Conservation (phyloP, 1,284 basidiomycete species). For the Tilletia setariae region DNA sequence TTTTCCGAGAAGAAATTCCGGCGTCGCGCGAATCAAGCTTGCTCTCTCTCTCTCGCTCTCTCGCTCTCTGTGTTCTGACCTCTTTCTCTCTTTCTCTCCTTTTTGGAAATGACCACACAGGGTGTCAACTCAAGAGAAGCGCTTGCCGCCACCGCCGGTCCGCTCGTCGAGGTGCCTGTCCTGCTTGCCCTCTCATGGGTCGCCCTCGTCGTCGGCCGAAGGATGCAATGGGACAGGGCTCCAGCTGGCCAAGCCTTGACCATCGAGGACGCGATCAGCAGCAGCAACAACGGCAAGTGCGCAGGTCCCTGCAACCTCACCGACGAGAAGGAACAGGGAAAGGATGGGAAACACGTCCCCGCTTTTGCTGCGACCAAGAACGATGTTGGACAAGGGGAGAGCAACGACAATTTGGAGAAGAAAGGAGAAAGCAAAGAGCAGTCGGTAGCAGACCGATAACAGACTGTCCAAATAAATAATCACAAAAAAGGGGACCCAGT, state of each 20-base stretch:
- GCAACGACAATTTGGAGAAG: too few relatives aligned
- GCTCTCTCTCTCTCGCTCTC: not conserved
- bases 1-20: constrained; percentile 57
- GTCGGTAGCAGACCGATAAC: too few relatives aligned
- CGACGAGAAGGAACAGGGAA: too few relatives aligned
- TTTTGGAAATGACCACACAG: not conserved
- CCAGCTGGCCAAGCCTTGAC: not conserved
- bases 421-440: too few relatives aligned
- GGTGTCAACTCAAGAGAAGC: constrained; percentile 36
- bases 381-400: too few relatives aligned
- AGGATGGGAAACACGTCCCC: too few relatives aligned
- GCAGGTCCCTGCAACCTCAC: too few relatives aligned
- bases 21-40: too few relatives aligned
- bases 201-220: constrained; percentile 62
- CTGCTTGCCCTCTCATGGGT: constrained; percentile 70
- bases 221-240: constrained; percentile 48
- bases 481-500: too few relatives aligned
- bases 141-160: constrained; percentile 39
- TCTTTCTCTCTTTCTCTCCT: not conserved
- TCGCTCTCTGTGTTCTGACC: not conserved
- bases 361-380: too few relatives aligned
- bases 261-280: not conserved
- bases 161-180: constrained; percentile 62
- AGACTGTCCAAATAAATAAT: too few relatives aligned
- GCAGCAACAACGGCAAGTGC: too few relatives aligned